Conservation (phyloP, 148 eudicot genomes). For the Mesembryanthemum crystallinum region DNA sequence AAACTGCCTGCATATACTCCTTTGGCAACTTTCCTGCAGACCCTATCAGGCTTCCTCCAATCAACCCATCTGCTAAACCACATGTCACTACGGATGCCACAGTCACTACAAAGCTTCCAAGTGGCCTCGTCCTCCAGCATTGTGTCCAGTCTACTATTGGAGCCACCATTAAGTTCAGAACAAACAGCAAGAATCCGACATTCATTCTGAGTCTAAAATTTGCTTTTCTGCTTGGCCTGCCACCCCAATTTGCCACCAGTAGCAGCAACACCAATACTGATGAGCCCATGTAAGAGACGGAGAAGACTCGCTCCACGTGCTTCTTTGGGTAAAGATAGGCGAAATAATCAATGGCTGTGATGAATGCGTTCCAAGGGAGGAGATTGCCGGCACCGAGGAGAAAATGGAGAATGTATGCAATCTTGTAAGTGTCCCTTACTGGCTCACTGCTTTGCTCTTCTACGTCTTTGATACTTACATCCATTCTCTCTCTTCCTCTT, state of each 20-base stretch:
- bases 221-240: constrained; percentile 17
- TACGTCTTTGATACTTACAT: constrained; percentile 26
- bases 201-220: constrained; percentile 61
- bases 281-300: constrained; percentile 76
- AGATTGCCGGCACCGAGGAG: constrained; percentile 83
- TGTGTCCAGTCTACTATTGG: constrained; percentile 57
- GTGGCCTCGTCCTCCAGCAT: constrained; percentile 25
- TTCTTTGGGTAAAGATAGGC: constrained; percentile 51
- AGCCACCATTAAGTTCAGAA: constrained; percentile 50
- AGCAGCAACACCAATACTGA: constrained; percentile 52
- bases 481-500: constrained; percentile 34
- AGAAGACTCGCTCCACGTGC: constrained; percentile 66
- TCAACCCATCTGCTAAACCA: constrained; percentile 81
- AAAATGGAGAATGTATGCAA: constrained; percentile 72
- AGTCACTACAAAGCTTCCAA: constrained; percentile 31
- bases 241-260: constrained; percentile 36
- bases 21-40: constrained; percentile 77
- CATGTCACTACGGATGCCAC: constrained; percentile 58
- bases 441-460: constrained; percentile 32
- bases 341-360: constrained; percentile 88
- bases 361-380: constrained; percentile 89
- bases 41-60: constrained; percentile 77
- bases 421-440: constrained; percentile 51
- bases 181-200: constrained; percentile 58
- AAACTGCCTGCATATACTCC: constrained; percentile 87